These are phyloP conservation scores for Phylloporus scabripes DNA, from an alignment of 768 basidiomycete genomes.

Conservation along the genomic window DNA sequence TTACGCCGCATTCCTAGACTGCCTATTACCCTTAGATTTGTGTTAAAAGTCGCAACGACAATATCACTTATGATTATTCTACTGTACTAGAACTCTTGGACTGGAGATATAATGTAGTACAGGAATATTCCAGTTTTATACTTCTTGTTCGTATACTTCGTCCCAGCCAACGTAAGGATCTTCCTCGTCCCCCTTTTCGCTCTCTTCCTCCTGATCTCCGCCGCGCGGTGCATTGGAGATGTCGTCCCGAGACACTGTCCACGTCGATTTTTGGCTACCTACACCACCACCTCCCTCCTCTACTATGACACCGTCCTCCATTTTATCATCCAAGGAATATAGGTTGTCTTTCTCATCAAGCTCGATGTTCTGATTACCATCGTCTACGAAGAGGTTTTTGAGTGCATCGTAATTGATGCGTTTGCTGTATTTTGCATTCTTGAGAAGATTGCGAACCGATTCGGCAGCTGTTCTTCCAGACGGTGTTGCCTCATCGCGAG, in stretches of 20 bases:
- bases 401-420: slow-evolving; percentile 92
- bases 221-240: slow-evolving; percentile 3
- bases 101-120: slow-evolving; percentile 1
- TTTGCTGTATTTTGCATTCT: slow-evolving; percentile 83
- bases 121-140: slow-evolving; percentile 22
- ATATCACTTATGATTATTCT: slow-evolving; percentile 26
- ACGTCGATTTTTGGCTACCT: slow-evolving; percentile 28
- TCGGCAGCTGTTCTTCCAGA: slow-evolving; percentile 32
- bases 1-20: slow-evolving; percentile 20
- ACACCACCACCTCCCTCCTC: slow-evolving; percentile 39
- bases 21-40: slow-evolving; percentile 18
- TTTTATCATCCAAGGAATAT: slow-evolving; percentile 50
- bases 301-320: slow-evolving; percentile 36
- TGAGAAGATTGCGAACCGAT: slow-evolving; percentile 48
- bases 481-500: slow-evolving; percentile 67
- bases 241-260: slow-evolving; percentile 17
- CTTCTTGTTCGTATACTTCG: slow-evolving; percentile 71
- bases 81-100: slow-evolving; percentile 19
- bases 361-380: slow-evolving; percentile 15
- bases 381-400: slow-evolving; percentile 65
- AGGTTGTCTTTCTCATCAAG: slow-evolving; percentile 44
- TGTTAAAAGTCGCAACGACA: slow-evolving; percentile 22
- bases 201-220: slow-evolving; percentile 26
- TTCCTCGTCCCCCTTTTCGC: slow-evolving; percentile 38
- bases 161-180: slow-evolving; percentile 34